These are phyloP conservation scores for Metarhizium anisopliae DNA, from an alignment of 2,329 filamentous ascomycete species.

Conservation along the genomic window DNA sequence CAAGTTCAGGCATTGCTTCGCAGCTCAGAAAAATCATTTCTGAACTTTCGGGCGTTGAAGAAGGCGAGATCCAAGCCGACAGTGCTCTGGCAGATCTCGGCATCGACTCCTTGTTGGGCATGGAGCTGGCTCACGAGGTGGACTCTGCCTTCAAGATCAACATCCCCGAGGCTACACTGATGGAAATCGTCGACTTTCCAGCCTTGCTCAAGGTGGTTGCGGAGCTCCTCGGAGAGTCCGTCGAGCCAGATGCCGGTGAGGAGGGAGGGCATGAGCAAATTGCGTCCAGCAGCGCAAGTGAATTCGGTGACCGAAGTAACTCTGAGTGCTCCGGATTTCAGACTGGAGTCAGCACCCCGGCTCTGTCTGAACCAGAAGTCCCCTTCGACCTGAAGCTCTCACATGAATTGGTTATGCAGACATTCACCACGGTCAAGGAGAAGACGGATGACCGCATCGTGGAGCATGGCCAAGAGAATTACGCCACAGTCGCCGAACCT, in stretches of 20 bases:
- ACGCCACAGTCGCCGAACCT: not conserved
- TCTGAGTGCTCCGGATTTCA: not conserved
- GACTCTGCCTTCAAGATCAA: conserved; percentile 26
- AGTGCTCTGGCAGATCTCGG: conserved; percentile 32
- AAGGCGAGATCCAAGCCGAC: conserved; percentile 25
- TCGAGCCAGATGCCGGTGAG: not conserved
- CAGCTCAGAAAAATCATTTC: conserved; percentile 12
- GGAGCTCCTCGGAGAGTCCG: not conserved
- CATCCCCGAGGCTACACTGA: conserved; percentile 2
- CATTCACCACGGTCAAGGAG: not conserved
- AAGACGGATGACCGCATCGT: not conserved
- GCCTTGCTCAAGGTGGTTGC: conserved; percentile 1
- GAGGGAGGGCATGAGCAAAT: not conserved
- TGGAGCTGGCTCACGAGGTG: conserved; percentile 36
- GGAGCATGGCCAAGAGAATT: not conserved
- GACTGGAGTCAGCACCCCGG: not conserved
- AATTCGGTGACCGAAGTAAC: not conserved
- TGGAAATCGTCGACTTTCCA: conserved; percentile 2
- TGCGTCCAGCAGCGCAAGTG: not conserved
- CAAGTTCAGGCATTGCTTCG: not conserved
- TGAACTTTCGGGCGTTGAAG: conserved; percentile 25
- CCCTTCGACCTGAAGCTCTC: not conserved
- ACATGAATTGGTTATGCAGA: not conserved
- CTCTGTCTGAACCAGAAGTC: not conserved
- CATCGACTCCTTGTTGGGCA: conserved; percentile 41